Conservation (phyloP, 768 basidiomycete genomes). For the Lactifluus volemus region DNA sequence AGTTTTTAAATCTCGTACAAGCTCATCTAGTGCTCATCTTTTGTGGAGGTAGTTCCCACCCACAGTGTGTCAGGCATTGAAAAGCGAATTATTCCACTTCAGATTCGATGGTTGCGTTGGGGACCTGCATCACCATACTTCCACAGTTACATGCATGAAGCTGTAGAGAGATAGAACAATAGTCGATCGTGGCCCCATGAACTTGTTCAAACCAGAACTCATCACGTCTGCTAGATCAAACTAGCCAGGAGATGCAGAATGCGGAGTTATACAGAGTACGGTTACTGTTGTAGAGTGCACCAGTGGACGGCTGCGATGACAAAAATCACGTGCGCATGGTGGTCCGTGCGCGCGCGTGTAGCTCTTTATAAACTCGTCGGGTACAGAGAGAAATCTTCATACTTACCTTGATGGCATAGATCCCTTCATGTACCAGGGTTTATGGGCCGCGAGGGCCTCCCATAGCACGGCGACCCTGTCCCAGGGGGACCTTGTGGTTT, state of each 20-base stretch:
- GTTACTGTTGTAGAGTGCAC: too few relatives aligned
- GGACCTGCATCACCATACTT: too few relatives aligned
- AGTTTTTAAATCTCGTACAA: neutral
- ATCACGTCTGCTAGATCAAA: too few relatives aligned
- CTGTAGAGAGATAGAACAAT: too few relatives aligned
- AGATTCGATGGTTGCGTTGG: neutral
- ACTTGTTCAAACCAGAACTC: too few relatives aligned
- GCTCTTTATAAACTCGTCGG: neutral
- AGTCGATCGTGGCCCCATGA: too few relatives aligned
- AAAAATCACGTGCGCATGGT: neutral
- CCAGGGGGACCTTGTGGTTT: conserved; percentile 22
- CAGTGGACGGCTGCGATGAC: neutral
- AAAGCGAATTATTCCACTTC: neutral
- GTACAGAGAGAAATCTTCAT: conserved; percentile 3
- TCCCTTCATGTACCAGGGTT: conserved; percentile 23
- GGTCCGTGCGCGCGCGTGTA: neutral
- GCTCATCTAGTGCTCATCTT: neutral
- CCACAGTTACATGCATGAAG: too few relatives aligned
- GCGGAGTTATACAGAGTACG: too few relatives aligned
- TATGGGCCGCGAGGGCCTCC: conserved; percentile 22
- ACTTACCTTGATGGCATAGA: conserved; percentile 25
- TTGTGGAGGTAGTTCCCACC: neutral
- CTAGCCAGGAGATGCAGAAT: too few relatives aligned
- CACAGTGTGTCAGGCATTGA: neutral
- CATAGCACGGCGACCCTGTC: conserved; percentile 25